phyloP scores from a whole-genome alignment of 192 early-diverging fungal species.

The Podila horticola region DNA sequence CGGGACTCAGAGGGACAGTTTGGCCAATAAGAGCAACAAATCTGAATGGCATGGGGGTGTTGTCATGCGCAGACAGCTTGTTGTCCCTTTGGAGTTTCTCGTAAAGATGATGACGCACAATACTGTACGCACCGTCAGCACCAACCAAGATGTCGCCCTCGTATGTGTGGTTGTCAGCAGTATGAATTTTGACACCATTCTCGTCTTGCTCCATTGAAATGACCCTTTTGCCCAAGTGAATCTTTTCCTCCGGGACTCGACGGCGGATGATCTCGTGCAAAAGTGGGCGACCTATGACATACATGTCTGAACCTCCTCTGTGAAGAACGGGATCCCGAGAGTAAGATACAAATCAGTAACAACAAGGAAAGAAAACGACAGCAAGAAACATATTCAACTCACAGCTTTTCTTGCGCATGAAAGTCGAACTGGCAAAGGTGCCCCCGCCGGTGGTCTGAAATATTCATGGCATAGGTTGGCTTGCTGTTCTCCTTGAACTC shows the following conservation, averaged over 20 bases:
- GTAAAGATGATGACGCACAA: constrained; percentile 3
- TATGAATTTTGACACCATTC: neutral
- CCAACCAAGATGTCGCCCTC: neutral
- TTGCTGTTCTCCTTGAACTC: neutral
- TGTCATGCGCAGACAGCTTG: neutral
- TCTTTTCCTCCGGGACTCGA: neutral
- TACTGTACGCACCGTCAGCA: constrained; percentile 11
- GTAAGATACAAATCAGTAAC: neutral
- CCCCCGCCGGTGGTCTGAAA: neutral
- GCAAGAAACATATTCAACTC: neutral
- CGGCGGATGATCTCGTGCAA: neutral
- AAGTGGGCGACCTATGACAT: neutral
- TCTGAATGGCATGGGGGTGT: neutral
- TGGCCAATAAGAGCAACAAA: neutral
- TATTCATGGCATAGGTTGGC: neutral
- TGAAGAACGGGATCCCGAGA: neutral
- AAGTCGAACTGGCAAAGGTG: neutral
- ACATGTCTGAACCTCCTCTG: neutral
- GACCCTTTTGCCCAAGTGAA: neutral
- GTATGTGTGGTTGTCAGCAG: neutral
- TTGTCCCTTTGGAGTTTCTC: neutral
- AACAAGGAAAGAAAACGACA: neutral
- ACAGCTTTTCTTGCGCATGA: neutral
- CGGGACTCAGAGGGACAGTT: neutral
- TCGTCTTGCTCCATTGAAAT: neutral